Base-by-base conservation (phyloP, 179 eudicot genomes). In the Pouteria campechiana region DNA sequence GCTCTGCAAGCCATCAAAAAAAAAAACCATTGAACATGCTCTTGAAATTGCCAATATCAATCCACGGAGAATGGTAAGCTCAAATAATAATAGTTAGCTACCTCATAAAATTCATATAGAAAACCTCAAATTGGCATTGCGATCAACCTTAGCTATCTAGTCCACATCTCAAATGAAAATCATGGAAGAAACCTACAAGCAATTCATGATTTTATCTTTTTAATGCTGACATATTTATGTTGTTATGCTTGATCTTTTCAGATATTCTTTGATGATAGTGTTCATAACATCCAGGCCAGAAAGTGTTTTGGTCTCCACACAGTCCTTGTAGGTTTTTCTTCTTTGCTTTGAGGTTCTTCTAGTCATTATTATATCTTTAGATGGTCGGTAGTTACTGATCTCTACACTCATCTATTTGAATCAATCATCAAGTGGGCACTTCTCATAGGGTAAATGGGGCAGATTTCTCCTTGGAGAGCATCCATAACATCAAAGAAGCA, bases 181-280 rank as follows among this genome's bases (percentile, higher is more conserved):
- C n/a, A n/a, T n/a, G n/a, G n/a, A n/a, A n/a, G n/a, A n/a, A n/a
- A n/a, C n/a, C n/a, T n/a, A n/a, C n/a, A n/a, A n/a, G n/a, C n/a
- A n/a, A n/a, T n/a, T n/a, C n/a, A 32, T n/a, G 44, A 4, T 11
- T 4, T 31, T 16, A 3, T 17, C 14, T 29, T 23, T 24, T 17
- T 30, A n/a, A 14, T 17, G 14, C 28, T 16, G n/a, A 9, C 27
- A 32, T 29, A 30, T 6, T 33, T 27, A 5, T 43, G 24, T 15
- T 23, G 7, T 27, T 12, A 9, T 17, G 2, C 23, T 12, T 29
- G 32, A 17, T 36, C 45, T 14, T 65, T 58, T 20, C 79, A 88
- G 97, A 70, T 88, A 25, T 89, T 89, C 58, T 89, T 89, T 41
- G 95, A 89, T 37, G 97, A 89, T 47, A 89, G 97, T 41, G 67